Conservation (phyloP, 768 basidiomycete species). For the Trichaptum fuscoviolaceum region DNA sequence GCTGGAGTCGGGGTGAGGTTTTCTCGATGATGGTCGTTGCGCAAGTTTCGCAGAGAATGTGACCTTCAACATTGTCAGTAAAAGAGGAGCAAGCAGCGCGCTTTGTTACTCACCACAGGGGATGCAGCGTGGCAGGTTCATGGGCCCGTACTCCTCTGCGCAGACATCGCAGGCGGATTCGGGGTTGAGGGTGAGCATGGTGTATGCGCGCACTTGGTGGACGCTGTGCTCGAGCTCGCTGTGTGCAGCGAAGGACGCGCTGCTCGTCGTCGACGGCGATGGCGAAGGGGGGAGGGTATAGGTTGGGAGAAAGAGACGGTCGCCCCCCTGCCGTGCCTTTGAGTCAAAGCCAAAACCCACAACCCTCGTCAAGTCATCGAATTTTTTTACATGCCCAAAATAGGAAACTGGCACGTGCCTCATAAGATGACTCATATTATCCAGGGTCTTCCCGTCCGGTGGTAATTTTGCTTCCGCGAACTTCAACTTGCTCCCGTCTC, state of each 20-base stretch:
- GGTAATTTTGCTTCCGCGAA: not conserved
- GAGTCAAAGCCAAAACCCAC: not conserved
- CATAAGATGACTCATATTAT: not conserved
- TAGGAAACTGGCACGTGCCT: not conserved
- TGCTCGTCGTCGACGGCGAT: not conserved
- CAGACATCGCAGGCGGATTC: conserved; percentile 14
- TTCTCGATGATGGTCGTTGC: conserved; percentile 14
- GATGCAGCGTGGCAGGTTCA: conserved; percentile 9
- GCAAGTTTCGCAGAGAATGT: conserved; percentile 16
- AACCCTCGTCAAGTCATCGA: not conserved
- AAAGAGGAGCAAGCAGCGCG: not conserved
- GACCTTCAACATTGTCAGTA: conserved; percentile 11
- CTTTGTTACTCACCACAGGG: conserved; percentile 11
- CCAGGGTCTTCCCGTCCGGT: not conserved
- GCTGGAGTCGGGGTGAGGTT: conserved; percentile 10
- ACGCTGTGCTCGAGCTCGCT: not conserved
- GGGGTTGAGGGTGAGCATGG: conserved; percentile 14
- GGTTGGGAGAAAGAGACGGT: not conserved
- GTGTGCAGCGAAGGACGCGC: not conserved
- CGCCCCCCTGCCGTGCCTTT: not conserved
- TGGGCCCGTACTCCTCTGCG: conserved; percentile 10
- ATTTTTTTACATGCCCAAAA: not conserved
- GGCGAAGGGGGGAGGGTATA: not conserved
- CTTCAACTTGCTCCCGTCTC: not conserved
- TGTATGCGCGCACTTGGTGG: not conserved